phyloP scores from a whole-genome alignment of 768 basidiomycete genomes.

The Serendipita sp. region DNA sequence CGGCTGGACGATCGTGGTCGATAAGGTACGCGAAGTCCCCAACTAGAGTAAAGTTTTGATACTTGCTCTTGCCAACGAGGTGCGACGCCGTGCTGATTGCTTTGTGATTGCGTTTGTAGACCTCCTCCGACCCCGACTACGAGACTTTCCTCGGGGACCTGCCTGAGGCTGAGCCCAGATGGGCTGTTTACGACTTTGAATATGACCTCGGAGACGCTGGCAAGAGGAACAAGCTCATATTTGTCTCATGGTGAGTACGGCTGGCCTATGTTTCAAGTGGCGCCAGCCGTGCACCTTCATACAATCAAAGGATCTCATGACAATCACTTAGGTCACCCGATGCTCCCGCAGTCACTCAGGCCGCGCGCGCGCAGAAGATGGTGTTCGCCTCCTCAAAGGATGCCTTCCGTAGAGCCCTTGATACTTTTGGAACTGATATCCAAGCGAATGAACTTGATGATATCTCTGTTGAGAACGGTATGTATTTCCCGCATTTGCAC shows the following conservation, averaged over 20 bases:
- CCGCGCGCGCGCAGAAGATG: conserved; percentile 31
- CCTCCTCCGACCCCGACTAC: conserved; percentile 19
- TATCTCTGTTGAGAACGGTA: neutral
- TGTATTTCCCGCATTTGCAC: neutral
- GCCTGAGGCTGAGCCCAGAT: conserved; percentile 25
- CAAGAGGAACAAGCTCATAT: conserved; percentile 29
- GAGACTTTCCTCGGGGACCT: conserved; percentile 27
- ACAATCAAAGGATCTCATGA: no score
- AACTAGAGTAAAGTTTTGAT: neutral
- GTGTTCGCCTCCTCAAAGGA: conserved; percentile 30
- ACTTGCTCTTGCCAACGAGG: no score
- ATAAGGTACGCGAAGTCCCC: conserved; percentile 14
- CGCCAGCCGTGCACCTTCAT: neutral
- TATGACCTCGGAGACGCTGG: conserved; percentile 25
- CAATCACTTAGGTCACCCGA: no score
- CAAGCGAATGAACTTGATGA: neutral
- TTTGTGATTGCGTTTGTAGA: neutral
- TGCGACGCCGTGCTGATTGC: no score
- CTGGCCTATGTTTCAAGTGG: neutral
- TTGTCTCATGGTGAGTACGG: conserved; percentile 26
- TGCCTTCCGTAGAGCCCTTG: conserved; percentile 16
- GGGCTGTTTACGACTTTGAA: conserved; percentile 30
- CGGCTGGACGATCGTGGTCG: conserved; percentile 20
- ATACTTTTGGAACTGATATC: neutral
- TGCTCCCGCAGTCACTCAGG: conserved; percentile 15